Conservation (phyloP, 257 asterid genomes). For the Solanum okadae region DNA sequence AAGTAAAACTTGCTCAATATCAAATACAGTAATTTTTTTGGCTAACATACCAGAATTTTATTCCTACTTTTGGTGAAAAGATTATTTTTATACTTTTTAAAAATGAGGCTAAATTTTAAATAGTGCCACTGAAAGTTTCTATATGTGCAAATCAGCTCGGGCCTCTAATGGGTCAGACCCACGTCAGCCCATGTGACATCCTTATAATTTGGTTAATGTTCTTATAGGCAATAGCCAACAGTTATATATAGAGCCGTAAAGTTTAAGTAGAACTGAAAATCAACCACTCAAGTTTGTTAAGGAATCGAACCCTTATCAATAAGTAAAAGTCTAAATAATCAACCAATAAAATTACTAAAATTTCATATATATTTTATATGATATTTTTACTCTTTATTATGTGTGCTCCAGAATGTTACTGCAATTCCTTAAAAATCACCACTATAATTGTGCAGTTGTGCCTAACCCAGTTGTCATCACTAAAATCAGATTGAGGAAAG, state of each 20-base stretch:
- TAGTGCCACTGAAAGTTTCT: not conserved
- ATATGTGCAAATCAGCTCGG: not conserved
- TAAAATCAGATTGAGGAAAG: not conserved
- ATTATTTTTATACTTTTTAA: too few relatives aligned
- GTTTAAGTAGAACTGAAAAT: not conserved
- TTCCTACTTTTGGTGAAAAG: not conserved
- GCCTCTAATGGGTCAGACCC: not conserved
- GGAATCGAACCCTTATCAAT: not conserved
- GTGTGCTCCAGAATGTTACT: not conserved
- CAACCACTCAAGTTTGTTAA: not conserved
- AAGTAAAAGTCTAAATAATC: not conserved
- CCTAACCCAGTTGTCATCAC: not conserved
- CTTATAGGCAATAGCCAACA: too few relatives aligned
- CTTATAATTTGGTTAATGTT: not conserved
- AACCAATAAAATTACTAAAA: not conserved
- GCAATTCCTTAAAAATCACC: not conserved
- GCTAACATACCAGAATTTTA: not conserved
- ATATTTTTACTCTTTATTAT: not conserved
- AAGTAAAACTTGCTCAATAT: not conserved
- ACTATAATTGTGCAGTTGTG: not conserved
- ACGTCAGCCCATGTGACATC: not conserved
- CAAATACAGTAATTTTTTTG: not conserved
- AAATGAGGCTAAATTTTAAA: not conserved
- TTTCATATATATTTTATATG: not conserved
- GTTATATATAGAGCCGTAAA: not conserved